A percentile compares a stretch with the other conserved stretches of the same genome.
These are phyloP conservation scores for Trichoderma cornu-damae DNA, from an alignment of 2,329 filamentous ascomycete genomes.

Conservation along the genomic window DNA sequence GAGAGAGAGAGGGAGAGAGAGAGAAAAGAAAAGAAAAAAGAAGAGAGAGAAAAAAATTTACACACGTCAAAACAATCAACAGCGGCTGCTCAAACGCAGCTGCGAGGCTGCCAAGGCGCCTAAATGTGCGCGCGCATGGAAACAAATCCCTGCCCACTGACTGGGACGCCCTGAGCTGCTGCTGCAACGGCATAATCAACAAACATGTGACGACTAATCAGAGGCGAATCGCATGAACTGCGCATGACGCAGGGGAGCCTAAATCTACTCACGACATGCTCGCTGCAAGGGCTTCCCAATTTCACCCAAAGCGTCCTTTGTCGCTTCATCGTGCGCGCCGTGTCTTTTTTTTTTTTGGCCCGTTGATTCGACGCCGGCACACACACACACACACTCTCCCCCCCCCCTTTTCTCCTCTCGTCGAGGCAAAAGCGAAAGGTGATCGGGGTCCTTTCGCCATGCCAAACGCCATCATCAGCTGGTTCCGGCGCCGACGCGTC, in stretches of 20 bases:
- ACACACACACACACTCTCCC: not conserved
- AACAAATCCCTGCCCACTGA: not conserved
- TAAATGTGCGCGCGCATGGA: not conserved
- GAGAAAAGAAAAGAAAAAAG: not conserved
- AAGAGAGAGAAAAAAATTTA: no score
- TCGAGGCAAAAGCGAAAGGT: not conserved
- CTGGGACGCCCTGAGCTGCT: not conserved
- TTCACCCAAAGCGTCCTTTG: not conserved
- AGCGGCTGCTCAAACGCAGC: not conserved
- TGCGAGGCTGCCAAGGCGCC: not conserved
- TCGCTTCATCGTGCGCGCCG: not conserved
- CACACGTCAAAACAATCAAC: not conserved
- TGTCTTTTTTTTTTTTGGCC: not conserved
- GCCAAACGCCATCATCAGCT: conserved; percentile 14
- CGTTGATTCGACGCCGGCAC: no score
- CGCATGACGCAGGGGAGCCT: conserved; percentile 16
- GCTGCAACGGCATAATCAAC: not conserved
- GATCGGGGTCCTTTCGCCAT: not conserved
- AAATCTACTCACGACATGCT: conserved; percentile 1
- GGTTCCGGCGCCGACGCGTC: conserved; percentile 15
- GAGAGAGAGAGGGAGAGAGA: not conserved
- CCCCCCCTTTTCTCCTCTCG: no score
- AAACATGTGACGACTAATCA: conserved; percentile 14
- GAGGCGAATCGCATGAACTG: conserved; percentile 8
- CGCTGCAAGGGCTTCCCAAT: no score